Evolutionary conservation across 805 yeast species (phyloP), one percentile per base, ranked within the genome.

Genomic region (Phaffomyces opuntiae): DNA sequence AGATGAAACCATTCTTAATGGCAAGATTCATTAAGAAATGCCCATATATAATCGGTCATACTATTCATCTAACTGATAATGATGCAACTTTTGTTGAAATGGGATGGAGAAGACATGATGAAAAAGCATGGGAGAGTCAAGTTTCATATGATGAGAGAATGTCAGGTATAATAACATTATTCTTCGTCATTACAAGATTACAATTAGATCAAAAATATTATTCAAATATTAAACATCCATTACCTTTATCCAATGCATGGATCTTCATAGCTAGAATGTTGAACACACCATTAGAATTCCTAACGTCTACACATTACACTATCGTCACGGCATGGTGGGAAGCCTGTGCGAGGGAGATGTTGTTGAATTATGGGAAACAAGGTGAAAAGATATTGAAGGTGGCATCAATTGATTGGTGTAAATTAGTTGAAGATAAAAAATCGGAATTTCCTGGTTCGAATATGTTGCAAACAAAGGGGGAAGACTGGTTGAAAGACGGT

Each of bases 311-410:
- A 1, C 96, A 90, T 60, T 90, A 73, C 58, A 70, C 80, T 0
- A 76, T 83, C 2, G 73, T 81, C 5, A 82, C 87, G 2, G 77
- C 84, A 32, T 90, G 97, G 97, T 88, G 97, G 96, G 98, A 93
- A 53, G 79, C 89, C 6, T 72, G 83, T 41, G 90, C 86, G 0
- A 50, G 54, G 9, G 70, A 78, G 37, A 77, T 91, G 46, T 44
- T 72, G 8, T 57, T 59, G 9, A 73, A 71, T 1, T 91, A 80
- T 61, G 89, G 90, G 0, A 63, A 51, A 5, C 98, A 91, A 66
- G 93, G 78, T 4, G 45, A 39, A 6, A 93, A 93, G 60, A 45
- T 88, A 27, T 54, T 89, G 47, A 53, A 51, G 8, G 51, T 75
- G 11, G 59, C 78, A 7, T 71, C 75, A 47, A 60, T 58, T 4